Evolutionary conservation across 108 stramenopile genomes (phyloP).

Genomic region (Craspedostauros australis): DNA sequence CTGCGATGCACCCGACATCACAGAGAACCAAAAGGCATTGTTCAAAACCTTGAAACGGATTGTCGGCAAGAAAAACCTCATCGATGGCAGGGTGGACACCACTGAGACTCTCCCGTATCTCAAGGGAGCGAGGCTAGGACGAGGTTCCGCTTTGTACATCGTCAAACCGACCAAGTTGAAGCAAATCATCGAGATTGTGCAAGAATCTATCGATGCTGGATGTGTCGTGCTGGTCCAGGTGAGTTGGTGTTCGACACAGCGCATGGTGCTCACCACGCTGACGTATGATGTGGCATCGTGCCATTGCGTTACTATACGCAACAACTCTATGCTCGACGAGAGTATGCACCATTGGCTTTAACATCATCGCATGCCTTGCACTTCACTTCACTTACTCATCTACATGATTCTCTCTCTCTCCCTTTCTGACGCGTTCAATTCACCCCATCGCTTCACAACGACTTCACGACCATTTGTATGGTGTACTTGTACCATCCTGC

Average conservation of each 20-base stretch:
- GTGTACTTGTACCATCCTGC: no score
- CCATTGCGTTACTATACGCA: no score
- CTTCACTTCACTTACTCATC: neutral
- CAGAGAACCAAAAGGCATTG: slow-evolving; percentile 41
- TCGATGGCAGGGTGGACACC: slow-evolving; percentile 35
- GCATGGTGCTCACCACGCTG: no score
- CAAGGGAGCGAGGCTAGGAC: slow-evolving; percentile 64
- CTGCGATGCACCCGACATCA: slow-evolving; percentile 31
- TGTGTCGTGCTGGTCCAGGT: slow-evolving; percentile 42
- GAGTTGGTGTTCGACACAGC: no score
- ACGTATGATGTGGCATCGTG: no score
- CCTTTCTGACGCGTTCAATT: no score
- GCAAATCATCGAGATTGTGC: slow-evolving; percentile 52
- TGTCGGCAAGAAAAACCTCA: slow-evolving; percentile 53
- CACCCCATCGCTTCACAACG: no score
- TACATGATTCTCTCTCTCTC: neutral
- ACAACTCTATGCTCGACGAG: no score
- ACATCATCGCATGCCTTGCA: neutral
- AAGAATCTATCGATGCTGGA: slow-evolving; percentile 57
- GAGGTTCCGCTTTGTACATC: slow-evolving; percentile 50
- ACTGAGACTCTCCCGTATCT: slow-evolving; percentile 45
- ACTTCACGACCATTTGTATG: neutral
- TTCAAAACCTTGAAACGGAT: slow-evolving; percentile 39
- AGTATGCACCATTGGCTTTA: no score
- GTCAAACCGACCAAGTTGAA: slow-evolving; percentile 56